Evolutionary conservation across 2,329 filamentous ascomycete species (phyloP).

Genomic region (Tolypocladium guangdongense): DNA sequence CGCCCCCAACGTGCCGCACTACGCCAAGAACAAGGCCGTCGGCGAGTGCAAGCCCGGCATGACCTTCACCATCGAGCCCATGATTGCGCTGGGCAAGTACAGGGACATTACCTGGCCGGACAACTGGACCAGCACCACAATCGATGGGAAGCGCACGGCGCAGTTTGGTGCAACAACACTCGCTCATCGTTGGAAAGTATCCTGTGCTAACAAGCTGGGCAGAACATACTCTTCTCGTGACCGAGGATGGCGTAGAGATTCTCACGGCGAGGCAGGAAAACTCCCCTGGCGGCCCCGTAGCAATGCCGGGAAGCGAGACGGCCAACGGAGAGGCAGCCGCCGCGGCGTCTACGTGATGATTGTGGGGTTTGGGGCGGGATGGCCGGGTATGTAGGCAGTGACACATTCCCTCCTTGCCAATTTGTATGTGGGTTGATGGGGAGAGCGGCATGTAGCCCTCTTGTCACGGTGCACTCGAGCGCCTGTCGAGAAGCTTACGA

Average conservation of each 20-base stretch:
- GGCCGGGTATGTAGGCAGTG: neutral
- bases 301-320: neutral
- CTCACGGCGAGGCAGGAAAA: constrained; percentile 62
- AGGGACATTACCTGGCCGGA: constrained; percentile 95
- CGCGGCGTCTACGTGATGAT: neutral
- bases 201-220: constrained; percentile 10
- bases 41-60: constrained; percentile 91
- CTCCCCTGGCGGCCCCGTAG: constrained; percentile 59
- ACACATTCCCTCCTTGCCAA: neutral
- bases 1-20: constrained; percentile 90
- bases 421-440: neutral
- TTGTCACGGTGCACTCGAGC: neutral
- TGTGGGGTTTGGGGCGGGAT: neutral
- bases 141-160: constrained; percentile 79
- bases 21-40: constrained; percentile 96
- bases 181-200: neutral
- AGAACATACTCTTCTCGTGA: constrained; percentile 79
- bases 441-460: neutral
- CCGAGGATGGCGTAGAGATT: constrained; percentile 71
- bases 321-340: neutral
- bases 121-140: constrained; percentile 93
- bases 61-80: constrained; percentile 98
- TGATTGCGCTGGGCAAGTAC: constrained; percentile 89
- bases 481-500: neutral
- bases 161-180: constrained; percentile 62